Evolutionary conservation across 2,329 filamentous ascomycete genomes (phyloP).

Genomic region (Penicillium sp.): DNA sequence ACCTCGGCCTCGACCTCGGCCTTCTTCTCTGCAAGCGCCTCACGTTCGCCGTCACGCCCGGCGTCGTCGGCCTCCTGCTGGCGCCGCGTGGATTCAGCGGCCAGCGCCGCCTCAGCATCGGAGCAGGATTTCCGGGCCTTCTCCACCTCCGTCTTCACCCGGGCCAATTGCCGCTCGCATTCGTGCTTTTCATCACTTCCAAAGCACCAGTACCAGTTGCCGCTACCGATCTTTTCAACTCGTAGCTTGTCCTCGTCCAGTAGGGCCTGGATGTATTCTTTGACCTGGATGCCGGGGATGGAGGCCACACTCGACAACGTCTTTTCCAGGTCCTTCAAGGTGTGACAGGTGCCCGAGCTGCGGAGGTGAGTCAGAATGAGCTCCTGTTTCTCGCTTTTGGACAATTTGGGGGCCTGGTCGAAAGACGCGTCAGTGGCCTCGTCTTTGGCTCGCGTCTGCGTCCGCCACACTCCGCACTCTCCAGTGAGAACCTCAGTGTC

Average conservation of each 20-base stretch:
- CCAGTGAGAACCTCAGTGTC: not conserved
- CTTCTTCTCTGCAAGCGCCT: conserved; percentile 21
- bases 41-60: conserved; percentile 19
- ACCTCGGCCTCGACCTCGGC: conserved; percentile 30
- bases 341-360: conserved; percentile 60
- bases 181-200: conserved; percentile 55
- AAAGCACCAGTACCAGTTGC: conserved; percentile 73
- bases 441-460: not conserved
- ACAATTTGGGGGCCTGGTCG: conserved; percentile 51
- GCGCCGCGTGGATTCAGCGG: conserved; percentile 35
- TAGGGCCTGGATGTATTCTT: conserved; percentile 64
- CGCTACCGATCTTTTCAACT: conserved; percentile 68
- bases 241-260: conserved; percentile 61
- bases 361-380: conserved; percentile 61
- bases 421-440: conserved; percentile 19
- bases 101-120: conserved; percentile 36
- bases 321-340: conserved; percentile 68
- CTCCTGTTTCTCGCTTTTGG: conserved; percentile 58
- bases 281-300: conserved; percentile 66
- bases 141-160: conserved; percentile 31
- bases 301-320: conserved; percentile 59
- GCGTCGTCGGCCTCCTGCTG: conserved; percentile 24
- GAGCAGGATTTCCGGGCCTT: conserved; percentile 28
- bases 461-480: not conserved
- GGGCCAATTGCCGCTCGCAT: conserved; percentile 35